Evolutionary conservation across 169 alveolate genomes (phyloP).

Genomic region (Haemoproteus tartakovskyi): DNA sequence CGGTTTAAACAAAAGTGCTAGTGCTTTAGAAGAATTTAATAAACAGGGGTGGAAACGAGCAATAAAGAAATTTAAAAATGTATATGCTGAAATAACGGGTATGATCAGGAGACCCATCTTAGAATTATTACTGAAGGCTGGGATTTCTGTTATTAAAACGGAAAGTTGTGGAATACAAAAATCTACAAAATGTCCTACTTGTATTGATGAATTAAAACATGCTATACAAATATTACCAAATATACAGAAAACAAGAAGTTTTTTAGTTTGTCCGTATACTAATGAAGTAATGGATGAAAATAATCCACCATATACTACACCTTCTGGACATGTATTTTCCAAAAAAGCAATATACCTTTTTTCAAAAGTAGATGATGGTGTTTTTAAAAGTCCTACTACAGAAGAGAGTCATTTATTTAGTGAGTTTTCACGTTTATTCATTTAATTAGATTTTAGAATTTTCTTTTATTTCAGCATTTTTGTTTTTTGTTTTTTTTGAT

Average conservation of each 20-base stretch:
- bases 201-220: slow-evolving; percentile 77
- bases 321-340: slow-evolving; percentile 79
- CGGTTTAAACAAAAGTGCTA: neutral
- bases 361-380: slow-evolving; percentile 54
- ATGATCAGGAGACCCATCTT: slow-evolving; percentile 64
- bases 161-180: slow-evolving; percentile 72
- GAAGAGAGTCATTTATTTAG: slow-evolving; percentile 63
- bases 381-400: slow-evolving; percentile 74
- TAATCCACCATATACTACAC: slow-evolving; percentile 85
- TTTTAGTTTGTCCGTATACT: slow-evolving; percentile 82
- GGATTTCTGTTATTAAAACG: slow-evolving; percentile 80
- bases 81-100: slow-evolving; percentile 60
- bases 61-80: slow-evolving; percentile 13
- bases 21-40: slow-evolving; percentile 2
- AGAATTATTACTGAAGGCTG: slow-evolving; percentile 76
- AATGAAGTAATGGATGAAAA: slow-evolving; percentile 82
- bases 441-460: too few relatives aligned
- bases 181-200: slow-evolving; percentile 82
- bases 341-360: slow-evolving; percentile 70
- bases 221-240: slow-evolving; percentile 77
- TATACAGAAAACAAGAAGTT: slow-evolving; percentile 78
- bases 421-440: slow-evolving; percentile 69
- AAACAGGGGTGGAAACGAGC: slow-evolving; percentile 32
- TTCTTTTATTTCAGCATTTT: too few relatives aligned
- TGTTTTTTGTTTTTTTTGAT: too few relatives aligned